These are phyloP conservation scores for Pseudomassariella vexata DNA, from an alignment of 2,329 filamentous ascomycete genomes.

Conservation along the genomic window DNA sequence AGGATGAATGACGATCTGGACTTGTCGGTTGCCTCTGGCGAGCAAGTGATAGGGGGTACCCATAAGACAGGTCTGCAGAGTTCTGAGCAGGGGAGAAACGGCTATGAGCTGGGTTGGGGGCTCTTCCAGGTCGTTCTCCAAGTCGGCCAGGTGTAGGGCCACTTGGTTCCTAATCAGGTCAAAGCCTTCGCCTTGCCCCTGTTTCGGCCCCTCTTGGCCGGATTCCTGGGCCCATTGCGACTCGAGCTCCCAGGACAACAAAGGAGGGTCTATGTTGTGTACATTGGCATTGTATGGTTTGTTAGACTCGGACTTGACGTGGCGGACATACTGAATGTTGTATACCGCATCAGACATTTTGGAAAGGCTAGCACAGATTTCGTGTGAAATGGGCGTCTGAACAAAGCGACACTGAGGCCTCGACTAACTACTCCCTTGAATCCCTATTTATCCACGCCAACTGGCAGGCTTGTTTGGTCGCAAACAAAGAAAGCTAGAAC, in stretches of 20 bases:
- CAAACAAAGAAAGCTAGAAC: no score
- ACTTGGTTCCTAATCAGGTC: background rate
- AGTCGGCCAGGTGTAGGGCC: background rate
- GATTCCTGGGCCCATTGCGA: background rate
- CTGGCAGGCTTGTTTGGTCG: no score
- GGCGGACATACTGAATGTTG: conserved; percentile 5
- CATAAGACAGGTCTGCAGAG: conserved; percentile 5
- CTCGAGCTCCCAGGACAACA: background rate
- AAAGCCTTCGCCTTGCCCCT: background rate
- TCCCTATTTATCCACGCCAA: no score
- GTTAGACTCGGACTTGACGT: conserved; percentile 8
- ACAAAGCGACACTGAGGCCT: no score
- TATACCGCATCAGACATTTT: conserved; percentile 1
- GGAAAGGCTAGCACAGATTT: no score
- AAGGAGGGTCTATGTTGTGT: conserved; percentile 2
- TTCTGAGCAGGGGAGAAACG: conserved; percentile 5
- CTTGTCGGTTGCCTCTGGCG: no score
- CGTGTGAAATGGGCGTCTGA: no score
- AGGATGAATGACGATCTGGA: conserved; percentile 3
- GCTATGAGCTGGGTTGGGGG: background rate
- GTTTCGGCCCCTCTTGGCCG: background rate
- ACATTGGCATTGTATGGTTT: conserved; percentile 1
- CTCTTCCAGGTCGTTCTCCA: background rate
- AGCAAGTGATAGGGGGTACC: conserved; percentile 1
- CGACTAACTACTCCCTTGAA: no score